Evolutionary conservation across 1,139 yeast genomes (phyloP).

Genomic region (Protomyces arabidopsidicola): DNA sequence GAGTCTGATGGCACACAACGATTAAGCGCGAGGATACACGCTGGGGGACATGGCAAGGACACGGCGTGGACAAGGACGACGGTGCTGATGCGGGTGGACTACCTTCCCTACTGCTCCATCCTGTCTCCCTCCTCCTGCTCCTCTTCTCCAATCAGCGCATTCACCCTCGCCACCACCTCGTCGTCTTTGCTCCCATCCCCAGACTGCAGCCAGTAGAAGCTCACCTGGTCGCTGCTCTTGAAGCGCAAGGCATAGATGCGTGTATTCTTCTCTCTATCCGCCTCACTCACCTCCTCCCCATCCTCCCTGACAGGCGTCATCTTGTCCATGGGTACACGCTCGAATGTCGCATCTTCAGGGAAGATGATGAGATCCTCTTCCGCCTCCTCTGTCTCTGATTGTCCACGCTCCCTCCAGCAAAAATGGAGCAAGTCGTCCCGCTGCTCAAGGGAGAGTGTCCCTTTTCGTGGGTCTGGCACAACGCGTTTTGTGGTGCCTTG

Average conservation of each 20-base stretch:
- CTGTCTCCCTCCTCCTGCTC: background rate
- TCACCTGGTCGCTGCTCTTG: conserved; percentile 75
- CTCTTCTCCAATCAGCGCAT: conserved; percentile 28
- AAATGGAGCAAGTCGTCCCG: conserved; percentile 29
- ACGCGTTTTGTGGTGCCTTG: conserved; percentile 37
- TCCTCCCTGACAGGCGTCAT: background rate
- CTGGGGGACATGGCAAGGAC: background rate
- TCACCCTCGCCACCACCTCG: conserved; percentile 21
- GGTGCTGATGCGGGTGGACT: background rate
- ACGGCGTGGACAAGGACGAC: background rate
- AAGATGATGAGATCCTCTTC: conserved; percentile 62
- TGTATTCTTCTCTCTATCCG: conserved; percentile 58
- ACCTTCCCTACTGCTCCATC: background rate
- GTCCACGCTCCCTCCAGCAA: conserved; percentile 30
- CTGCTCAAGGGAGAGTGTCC: conserved; percentile 22
- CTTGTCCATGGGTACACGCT: conserved; percentile 52
- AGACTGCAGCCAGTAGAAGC: conserved; percentile 88
- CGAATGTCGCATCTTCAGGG: conserved; percentile 90
- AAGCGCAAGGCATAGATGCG: conserved; percentile 80
- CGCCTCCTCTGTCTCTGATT: conserved; percentile 15
- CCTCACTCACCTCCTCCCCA: background rate
- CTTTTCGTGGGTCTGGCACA: conserved; percentile 31
- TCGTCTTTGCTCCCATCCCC: conserved; percentile 26
- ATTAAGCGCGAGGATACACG: background rate
- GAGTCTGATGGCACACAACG: conserved; percentile 30